Evolutionary conservation across 2,329 filamentous ascomycete species (phyloP).

Genomic region (Lecanoromycetidae sp.): DNA sequence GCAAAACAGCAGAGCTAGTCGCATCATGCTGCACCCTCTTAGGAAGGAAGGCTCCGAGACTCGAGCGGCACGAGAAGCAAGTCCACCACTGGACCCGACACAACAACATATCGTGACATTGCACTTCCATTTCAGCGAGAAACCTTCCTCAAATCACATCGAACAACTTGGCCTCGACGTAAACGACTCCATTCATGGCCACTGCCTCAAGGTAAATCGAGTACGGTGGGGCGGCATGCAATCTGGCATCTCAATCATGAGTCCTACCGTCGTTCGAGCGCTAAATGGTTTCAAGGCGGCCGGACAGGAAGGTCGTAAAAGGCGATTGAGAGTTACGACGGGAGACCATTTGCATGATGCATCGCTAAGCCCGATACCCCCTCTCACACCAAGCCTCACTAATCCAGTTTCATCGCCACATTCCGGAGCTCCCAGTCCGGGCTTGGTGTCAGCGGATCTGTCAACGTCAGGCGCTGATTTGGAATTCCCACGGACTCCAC

Average conservation of each 20-base stretch:
- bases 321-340: not conserved
- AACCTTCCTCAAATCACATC: not conserved
- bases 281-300: not conserved
- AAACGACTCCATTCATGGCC: not conserved
- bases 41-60: not conserved
- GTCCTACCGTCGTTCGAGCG: not conserved
- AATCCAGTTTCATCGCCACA: not conserved
- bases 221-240: constrained; percentile 8
- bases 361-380: not conserved
- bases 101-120: constrained; percentile 8
- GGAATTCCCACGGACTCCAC: not conserved
- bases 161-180: not conserved
- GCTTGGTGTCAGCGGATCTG: not conserved
- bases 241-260: too few species aligned
- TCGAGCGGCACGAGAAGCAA: not conserved
- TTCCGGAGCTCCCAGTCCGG: not conserved
- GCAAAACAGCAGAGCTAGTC: not conserved
- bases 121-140: constrained; percentile 10
- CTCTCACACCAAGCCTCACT: not conserved
- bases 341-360: not conserved
- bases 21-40: constrained; percentile 16
- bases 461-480: not conserved
- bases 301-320: not conserved
- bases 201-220: constrained; percentile 1
- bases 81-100: not conserved